Conservation (phyloP, 2,329 filamentous ascomycete species). For the Sporothrix humicola region DNA sequence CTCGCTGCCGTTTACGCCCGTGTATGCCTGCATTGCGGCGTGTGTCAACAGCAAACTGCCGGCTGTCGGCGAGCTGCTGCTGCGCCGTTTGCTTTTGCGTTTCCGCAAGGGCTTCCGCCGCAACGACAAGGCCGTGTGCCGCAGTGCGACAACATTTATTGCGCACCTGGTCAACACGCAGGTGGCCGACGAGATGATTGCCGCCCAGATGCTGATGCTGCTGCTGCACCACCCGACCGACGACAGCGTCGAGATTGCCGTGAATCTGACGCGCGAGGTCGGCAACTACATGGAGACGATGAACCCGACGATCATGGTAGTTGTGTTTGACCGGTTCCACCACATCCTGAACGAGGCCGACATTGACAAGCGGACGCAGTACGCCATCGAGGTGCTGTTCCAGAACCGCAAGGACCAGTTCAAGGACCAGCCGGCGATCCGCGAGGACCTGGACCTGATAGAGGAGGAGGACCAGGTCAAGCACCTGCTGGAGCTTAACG, state of each 20-base stretch:
- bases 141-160: conserved; percentile 91
- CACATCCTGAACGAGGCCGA: conserved; percentile 95
- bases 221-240: conserved; percentile 94
- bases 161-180: conserved; percentile 96
- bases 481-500: conserved; percentile 81
- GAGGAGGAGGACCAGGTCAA: conserved; percentile 99
- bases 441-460: conserved; percentile 90
- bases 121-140: conserved; percentile 95
- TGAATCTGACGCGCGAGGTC: conserved; percentile 89
- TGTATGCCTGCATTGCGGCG: conserved; percentile 93
- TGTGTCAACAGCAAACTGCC: conserved; percentile 98
- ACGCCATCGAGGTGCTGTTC: conserved; percentile 98
- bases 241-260: conserved; percentile 96
- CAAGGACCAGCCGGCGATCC: conserved; percentile 90
- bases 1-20: conserved; percentile 92
- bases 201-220: conserved; percentile 89
- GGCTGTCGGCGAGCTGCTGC: conserved; percentile 87
- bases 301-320: conserved; percentile 84
- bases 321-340: conserved; percentile 94
- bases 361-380: conserved; percentile 98
- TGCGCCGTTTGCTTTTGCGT: conserved; percentile 84
- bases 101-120: conserved; percentile 95
- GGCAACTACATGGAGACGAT: conserved; percentile 95
- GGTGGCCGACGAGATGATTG: conserved; percentile 90
- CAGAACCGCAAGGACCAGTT: conserved; percentile 96